A percentile compares a stretch with the other conserved stretches of the same genome.
Evolutionary conservation across 352 stramenopile species (phyloP).

Genomic region (Globisporangium orthogonon): DNA sequence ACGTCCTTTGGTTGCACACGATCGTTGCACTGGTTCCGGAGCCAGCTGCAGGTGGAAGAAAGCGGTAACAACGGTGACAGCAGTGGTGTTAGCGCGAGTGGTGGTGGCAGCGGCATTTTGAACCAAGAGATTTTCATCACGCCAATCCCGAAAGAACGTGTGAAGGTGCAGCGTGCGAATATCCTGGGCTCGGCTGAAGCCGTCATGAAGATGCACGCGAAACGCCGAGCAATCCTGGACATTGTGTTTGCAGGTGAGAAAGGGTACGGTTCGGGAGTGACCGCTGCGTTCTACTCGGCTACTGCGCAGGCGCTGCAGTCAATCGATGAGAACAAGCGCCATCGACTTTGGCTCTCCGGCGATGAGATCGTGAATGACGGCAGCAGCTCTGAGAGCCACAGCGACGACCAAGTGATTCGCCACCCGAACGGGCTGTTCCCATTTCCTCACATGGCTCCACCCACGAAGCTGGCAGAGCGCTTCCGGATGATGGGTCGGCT

Average conservation of each 20-base stretch:
- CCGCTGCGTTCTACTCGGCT: conserved; percentile 80
- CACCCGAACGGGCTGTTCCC: conserved; percentile 79
- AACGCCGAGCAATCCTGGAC: conserved; percentile 77
- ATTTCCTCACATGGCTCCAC: conserved; percentile 33
- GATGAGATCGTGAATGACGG: conserved; percentile 15
- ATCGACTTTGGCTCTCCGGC: conserved; percentile 48
- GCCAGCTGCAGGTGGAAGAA: conserved; percentile 56
- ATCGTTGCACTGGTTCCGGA: conserved; percentile 78
- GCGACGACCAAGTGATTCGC: conserved; percentile 47
- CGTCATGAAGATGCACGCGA: conserved; percentile 83
- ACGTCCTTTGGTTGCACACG: conserved; percentile 77
- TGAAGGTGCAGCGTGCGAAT: conserved; percentile 72
- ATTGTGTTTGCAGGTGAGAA: conserved; percentile 84
- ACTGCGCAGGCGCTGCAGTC: conserved; percentile 60
- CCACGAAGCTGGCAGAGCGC: conserved; percentile 42
- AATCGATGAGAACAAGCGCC: conserved; percentile 35
- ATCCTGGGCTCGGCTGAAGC: conserved; percentile 70
- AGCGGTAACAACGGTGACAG: conserved; percentile 7
- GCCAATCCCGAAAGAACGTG: conserved; percentile 80
- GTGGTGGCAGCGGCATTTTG: conserved; percentile 30
- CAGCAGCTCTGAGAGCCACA: not conserved
- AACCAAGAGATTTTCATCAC: conserved; percentile 82
- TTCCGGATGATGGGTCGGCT: conserved; percentile 81
- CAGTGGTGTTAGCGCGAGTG: conserved; percentile 9
- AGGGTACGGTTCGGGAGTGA: conserved; percentile 80